Evolutionary conservation across 2,329 filamentous ascomycete genomes (phyloP).

Genomic region (Exophiala alcalophila): DNA sequence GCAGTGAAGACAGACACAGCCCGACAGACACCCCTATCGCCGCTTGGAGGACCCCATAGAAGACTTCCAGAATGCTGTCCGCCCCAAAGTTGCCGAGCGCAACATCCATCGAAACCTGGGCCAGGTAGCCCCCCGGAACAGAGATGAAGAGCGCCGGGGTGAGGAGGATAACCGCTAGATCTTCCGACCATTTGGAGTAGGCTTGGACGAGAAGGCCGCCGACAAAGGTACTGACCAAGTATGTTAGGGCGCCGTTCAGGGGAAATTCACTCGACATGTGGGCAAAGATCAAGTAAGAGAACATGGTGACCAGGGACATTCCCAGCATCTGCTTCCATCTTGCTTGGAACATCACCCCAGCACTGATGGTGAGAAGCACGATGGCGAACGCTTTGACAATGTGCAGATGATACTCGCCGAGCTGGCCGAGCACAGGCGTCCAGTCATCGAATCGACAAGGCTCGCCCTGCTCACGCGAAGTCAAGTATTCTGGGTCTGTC

Average conservation of each 20-base stretch:
- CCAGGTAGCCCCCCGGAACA: slow-evolving; percentile 58
- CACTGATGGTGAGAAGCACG: slow-evolving; percentile 63
- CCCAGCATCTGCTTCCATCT: slow-evolving; percentile 74
- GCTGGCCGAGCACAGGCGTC: neutral
- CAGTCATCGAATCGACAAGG: neutral
- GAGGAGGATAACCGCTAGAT: slow-evolving; percentile 78
- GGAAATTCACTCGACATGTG: slow-evolving; percentile 53
- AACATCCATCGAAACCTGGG: too few relatives aligned
- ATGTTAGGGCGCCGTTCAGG: slow-evolving; percentile 71
- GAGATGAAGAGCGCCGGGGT: slow-evolving; percentile 79
- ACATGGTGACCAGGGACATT: slow-evolving; percentile 70
- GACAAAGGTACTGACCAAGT: slow-evolving; percentile 71
- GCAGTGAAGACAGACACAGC: slow-evolving; percentile 33
- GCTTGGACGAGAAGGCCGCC: slow-evolving; percentile 75
- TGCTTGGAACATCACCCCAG: slow-evolving; percentile 76
- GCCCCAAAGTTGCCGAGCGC: neutral
- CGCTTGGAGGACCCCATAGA: slow-evolving; percentile 47
- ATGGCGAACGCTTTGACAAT: neutral
- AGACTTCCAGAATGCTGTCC: slow-evolving; percentile 29
- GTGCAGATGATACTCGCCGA: too few relatives aligned
- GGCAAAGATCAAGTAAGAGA: slow-evolving; percentile 67
- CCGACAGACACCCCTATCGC: slow-evolving; percentile 48
- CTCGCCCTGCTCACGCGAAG: too few relatives aligned
- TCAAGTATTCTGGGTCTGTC: too few relatives aligned
- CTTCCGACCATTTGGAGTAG: slow-evolving; percentile 68